phyloP scores from a whole-genome alignment of 2,329 filamentous ascomycete genomes.

The Fusarium staphyleae region DNA sequence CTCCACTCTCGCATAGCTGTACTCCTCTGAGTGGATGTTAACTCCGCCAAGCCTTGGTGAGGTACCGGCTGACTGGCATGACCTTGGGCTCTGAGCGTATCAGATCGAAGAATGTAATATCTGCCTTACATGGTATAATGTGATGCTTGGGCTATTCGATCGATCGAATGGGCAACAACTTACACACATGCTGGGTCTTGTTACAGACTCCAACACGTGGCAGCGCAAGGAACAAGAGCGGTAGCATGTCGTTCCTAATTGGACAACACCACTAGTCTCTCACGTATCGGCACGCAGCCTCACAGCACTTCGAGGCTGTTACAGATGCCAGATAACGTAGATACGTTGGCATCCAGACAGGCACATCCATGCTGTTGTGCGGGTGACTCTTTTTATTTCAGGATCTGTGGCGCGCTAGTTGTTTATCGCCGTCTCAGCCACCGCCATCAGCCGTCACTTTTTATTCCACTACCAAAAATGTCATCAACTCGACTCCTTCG shows the following conservation, averaged over 20 bases:
- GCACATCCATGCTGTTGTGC: slow-evolving; percentile 7
- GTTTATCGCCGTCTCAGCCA: slow-evolving; percentile 12
- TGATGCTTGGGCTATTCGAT: not conserved
- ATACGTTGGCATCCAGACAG: not conserved
- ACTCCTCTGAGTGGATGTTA: not conserved
- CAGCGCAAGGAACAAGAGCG: slow-evolving; percentile 1
- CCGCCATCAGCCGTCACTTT: slow-evolving; percentile 12
- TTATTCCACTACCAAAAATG: slow-evolving; percentile 63
- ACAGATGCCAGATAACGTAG: slow-evolving; percentile 1
- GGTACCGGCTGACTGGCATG: slow-evolving; percentile 1
- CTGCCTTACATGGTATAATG: not conserved
- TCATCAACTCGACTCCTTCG: slow-evolving; percentile 59
- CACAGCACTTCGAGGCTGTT: slow-evolving; percentile 21
- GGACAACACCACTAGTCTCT: slow-evolving; percentile 1
- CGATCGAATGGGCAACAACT: too few relatives aligned
- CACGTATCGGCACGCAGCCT: slow-evolving; percentile 3
- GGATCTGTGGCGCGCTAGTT: slow-evolving; percentile 7
- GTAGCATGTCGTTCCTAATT: not conserved
- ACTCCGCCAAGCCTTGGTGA: slow-evolving; percentile 4
- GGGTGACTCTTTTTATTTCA: slow-evolving; percentile 11
- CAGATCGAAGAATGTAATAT: not conserved
- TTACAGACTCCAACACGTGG: slow-evolving; percentile 5
- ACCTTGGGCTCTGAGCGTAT: slow-evolving; percentile 1
- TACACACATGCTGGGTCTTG: not conserved
- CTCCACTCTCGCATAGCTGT: slow-evolving; percentile 3